Percentiles rank a stretch among this genome's conserved stretches.
These are phyloP conservation scores for Myochromella boudieri DNA, from an alignment of 768 basidiomycete genomes.

Conservation along the genomic window DNA sequence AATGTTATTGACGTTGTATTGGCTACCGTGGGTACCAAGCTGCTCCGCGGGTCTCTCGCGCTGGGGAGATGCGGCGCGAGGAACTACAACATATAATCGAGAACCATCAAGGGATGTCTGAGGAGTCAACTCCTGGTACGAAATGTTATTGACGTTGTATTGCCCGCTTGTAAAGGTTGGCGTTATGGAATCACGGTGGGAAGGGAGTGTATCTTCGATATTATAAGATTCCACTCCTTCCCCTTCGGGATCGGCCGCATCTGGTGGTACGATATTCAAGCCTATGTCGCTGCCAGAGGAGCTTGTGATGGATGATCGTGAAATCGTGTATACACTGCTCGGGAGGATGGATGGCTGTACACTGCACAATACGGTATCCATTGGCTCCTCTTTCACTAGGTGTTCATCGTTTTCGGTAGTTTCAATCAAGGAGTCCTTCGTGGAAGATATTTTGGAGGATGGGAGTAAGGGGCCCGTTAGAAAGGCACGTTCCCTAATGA, in stretches of 20 bases:
- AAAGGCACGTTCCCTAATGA: no score
- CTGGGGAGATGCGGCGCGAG: neutral
- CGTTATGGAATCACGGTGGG: neutral
- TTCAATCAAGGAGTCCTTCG: no score
- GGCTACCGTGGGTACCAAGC: neutral
- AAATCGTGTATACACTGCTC: neutral
- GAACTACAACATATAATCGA: conserved; percentile 1
- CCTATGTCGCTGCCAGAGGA: neutral
- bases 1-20: no score
- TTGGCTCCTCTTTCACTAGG: no score
- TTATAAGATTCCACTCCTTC: neutral
- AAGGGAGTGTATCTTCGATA: neutral
- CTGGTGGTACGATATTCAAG: conserved; percentile 5
- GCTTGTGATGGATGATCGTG: neutral
- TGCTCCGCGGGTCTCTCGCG: neutral
- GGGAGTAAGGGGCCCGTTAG: no score
- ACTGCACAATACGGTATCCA: no score
- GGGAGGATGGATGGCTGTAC: no score
- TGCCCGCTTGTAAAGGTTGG: conserved; percentile 1
- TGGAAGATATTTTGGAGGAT: no score
- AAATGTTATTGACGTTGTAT: neutral
- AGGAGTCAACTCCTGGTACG: neutral
- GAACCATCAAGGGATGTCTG: conserved; percentile 1
- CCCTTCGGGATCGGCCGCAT: neutral
- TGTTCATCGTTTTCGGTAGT: no score